A percentile compares a stretch with the other conserved stretches of the same genome.
These are phyloP conservation scores for Penicillium thymicola DNA, from an alignment of 2,329 filamentous ascomycete species.

Conservation along the genomic window DNA sequence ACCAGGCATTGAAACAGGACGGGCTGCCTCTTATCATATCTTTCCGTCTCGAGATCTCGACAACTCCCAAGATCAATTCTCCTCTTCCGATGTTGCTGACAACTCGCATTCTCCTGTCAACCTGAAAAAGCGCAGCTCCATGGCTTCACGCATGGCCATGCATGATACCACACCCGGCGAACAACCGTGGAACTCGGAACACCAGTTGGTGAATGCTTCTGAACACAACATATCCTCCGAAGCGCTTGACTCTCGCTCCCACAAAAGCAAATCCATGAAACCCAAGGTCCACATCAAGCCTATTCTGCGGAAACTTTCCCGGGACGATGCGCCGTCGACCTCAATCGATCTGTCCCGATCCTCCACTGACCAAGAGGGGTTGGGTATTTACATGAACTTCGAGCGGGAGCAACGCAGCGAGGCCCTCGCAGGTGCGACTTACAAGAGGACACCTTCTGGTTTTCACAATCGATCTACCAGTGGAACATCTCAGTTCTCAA, in stretches of 20 bases:
- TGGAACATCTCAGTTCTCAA: constrained; percentile 54
- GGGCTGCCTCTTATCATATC: constrained; percentile 8
- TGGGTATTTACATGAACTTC: constrained; percentile 50
- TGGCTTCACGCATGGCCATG: constrained; percentile 11
- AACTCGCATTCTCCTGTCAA: constrained; percentile 6
- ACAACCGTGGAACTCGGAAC: constrained; percentile 11
- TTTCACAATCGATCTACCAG: constrained; percentile 54
- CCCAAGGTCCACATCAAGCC: constrained; percentile 52
- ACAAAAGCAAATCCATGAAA: constrained; percentile 23
- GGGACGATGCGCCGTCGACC: constrained; percentile 46
- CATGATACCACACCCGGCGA: constrained; percentile 11
- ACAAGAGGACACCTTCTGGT: constrained; percentile 41
- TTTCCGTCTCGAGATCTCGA: constrained; percentile 8
- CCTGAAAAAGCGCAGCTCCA: constrained; percentile 8
- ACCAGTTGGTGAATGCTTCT: constrained; percentile 6
- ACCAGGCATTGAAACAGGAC: constrained; percentile 7
- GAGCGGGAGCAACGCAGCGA: constrained; percentile 38
- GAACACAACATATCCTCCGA: constrained; percentile 15
- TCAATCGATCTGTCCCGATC: constrained; percentile 56
- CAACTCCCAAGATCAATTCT: constrained; percentile 10
- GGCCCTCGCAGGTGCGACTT: constrained; percentile 34
- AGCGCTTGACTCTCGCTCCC: constrained; percentile 16
- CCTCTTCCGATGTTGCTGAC: constrained; percentile 17
- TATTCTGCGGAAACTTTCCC: constrained; percentile 53
- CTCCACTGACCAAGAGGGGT: constrained; percentile 54